These are phyloP conservation scores for Guadua angustifolia DNA, from an alignment of 176 grass and related monocot genomes.

Conservation along the genomic window DNA sequence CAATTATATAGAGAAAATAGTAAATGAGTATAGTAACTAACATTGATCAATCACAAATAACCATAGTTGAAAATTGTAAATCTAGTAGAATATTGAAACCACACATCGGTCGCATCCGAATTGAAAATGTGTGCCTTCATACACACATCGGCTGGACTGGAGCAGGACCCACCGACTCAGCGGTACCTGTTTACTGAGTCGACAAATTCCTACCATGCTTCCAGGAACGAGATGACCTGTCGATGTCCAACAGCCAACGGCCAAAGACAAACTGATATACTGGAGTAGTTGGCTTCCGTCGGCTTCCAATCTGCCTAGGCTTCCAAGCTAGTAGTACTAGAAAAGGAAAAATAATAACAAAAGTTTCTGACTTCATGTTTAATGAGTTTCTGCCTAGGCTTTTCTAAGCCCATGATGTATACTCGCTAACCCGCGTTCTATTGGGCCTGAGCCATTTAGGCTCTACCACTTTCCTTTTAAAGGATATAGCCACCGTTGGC, in stretches of 20 bases:
- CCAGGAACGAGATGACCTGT: not conserved
- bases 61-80: not conserved
- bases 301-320: not conserved
- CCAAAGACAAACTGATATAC: not conserved
- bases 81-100: not conserved
- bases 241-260: not conserved
- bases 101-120: not conserved
- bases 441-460: not conserved
- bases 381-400: not conserved
- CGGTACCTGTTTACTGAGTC: not conserved
- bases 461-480: not conserved
- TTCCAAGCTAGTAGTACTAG: not conserved
- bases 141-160: not conserved
- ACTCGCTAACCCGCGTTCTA: not conserved
- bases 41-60: not conserved
- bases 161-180: not conserved
- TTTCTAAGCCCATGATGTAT: not conserved
- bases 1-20: not conserved
- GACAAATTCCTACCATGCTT: not conserved
- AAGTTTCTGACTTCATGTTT: not conserved
- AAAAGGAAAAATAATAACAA: no score
- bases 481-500: no score
- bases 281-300: not conserved
- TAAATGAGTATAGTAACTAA: not conserved
- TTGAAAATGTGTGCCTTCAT: not conserved